Evolutionary conservation across 2,329 filamentous ascomycete species (phyloP), one percentile per base, ranked within the genome.

Genomic region (Diaporthe citriasiana): DNA sequence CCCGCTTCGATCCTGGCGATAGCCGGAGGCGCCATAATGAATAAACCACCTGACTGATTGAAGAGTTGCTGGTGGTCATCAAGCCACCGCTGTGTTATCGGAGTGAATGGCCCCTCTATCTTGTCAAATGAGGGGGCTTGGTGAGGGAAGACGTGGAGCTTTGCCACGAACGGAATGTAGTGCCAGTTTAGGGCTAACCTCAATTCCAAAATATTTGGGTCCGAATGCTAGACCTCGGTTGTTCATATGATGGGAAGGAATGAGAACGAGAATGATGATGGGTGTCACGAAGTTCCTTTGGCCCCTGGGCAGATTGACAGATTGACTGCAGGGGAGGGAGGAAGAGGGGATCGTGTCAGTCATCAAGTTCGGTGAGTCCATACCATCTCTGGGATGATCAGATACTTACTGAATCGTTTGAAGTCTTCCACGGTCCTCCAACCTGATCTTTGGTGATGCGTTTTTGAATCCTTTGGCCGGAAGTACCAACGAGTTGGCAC

Each of bases 11-110:
- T 10, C n/a, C 13, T 25, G 13, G n/a, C 30, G 22, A 70, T 33
- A 30, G 53, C 22, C 4, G n/a, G 65, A 22, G 63, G 63, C 4
- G 63, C 30, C 71, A 73, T 73, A 17, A 17, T 50, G 53, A 25
- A 19, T 7, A 3, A n/a, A 12, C 69, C n/a, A 33, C 6, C 3
- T 66, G 30, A 3, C 8, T 19, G 15, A 12, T 3, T 13, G 33
- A 2, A 2, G 12, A 38, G 15, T n/a, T n/a, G 3, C 1, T 27
- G 30, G 12, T 19, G 30, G 8, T 66, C 12, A 2, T n/a, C 15
- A 50, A 38, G 13, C 33, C 9, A 15, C 42, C 33, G 22, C 12
- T 66, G 4, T 15, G 22, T 22, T 33, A 8, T 19, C 13, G 22
- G 30, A 19, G 13, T 17, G 15, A 15, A 25, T 27, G 30, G 8